Evolutionary conservation across 1,284 basidiomycete genomes (phyloP), one percentile per base, ranked within the genome.

Genomic region (Puccinia triticina): DNA sequence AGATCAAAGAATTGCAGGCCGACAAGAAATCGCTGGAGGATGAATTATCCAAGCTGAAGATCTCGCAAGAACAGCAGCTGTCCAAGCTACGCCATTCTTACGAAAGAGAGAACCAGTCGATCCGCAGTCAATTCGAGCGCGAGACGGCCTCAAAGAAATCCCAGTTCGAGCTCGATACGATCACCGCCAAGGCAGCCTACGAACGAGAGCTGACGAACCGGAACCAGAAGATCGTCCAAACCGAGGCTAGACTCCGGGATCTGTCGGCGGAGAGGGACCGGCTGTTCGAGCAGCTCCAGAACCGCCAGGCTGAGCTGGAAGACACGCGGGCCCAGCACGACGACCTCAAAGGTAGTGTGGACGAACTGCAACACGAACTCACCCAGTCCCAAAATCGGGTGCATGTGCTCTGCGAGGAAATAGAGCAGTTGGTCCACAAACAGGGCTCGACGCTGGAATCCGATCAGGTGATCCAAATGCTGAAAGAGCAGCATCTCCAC

Each of bases 41-140:
- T 50, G 80, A 82, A 67, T 32, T 82, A 32, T 75, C 71, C 0
- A 50, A 43, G 29, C 23, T 48, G 32, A 73, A 48, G 26, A 76
- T 76, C 29, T 48, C 18, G 11, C 59, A 82, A 14, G 72, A 82
- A 32, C 80, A 82, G 29, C 80, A 82, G 46, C 34, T 82, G 12
- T 74, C 80, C 0, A 82, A 82, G 37, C 34, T 82, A 61, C 48
- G 80, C 43, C 71, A 82, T 64, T 82, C 80, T 7, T 82, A 61
- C 32, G 80, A 82, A 53, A 40, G 80, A 29, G 80, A 82, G 50
- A 82, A 43, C 64, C 59, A 74, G 50, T 76, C 71, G 2, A 74
- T 82, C 40, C 57, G 40, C 23, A 53, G 43, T 67, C 72, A 75
- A 53, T 76, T 53, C 21, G 80, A 82, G 74, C 55, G 73, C 32